These are phyloP conservation scores for Niebla homalea DNA, from an alignment of 495 filamentous ascomycete species.

Conservation along the genomic window DNA sequence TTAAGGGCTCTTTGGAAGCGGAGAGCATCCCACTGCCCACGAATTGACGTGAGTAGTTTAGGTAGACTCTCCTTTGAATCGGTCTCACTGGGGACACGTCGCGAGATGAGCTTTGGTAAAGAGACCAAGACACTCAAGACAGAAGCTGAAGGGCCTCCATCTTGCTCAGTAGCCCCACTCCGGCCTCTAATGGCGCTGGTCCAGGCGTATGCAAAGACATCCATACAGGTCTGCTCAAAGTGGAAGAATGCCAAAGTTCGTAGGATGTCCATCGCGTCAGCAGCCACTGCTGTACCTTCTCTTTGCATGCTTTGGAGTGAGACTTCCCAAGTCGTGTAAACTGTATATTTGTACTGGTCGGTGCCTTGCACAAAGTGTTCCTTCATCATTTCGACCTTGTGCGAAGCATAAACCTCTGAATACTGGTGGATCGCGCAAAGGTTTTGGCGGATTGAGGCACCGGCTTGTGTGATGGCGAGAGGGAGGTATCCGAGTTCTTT, in stretches of 20 bases:
- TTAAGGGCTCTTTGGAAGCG: constrained; percentile 15
- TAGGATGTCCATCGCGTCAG: constrained; percentile 20
- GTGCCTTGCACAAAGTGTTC: background rate
- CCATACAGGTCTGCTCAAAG: constrained; percentile 17
- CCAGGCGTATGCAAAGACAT: constrained; percentile 6
- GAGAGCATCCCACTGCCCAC: constrained; percentile 13
- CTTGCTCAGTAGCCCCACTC: background rate
- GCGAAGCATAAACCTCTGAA: constrained; percentile 13
- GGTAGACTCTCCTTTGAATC: background rate
- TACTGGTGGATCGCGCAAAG: constrained; percentile 24
- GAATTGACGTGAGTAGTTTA: constrained; percentile 11
- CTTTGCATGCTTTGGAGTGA: constrained; percentile 15
- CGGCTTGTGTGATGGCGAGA: constrained; percentile 28
- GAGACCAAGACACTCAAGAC: too few relatives aligned
- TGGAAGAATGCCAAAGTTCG: constrained; percentile 28
- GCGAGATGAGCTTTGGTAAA: too few relatives aligned
- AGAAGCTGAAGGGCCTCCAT: background rate
- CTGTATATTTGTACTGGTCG: constrained; percentile 11
- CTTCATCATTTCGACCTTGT: constrained; percentile 12
- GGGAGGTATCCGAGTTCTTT: constrained; percentile 25
- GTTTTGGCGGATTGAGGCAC: constrained; percentile 19
- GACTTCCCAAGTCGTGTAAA: constrained; percentile 26
- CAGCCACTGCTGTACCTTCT: constrained; percentile 3
- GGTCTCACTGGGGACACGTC: too few relatives aligned
- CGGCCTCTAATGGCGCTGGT: background rate